Conservation (phyloP, 1,139 yeast genomes). For the Geotrichum citri-aurantii region DNA sequence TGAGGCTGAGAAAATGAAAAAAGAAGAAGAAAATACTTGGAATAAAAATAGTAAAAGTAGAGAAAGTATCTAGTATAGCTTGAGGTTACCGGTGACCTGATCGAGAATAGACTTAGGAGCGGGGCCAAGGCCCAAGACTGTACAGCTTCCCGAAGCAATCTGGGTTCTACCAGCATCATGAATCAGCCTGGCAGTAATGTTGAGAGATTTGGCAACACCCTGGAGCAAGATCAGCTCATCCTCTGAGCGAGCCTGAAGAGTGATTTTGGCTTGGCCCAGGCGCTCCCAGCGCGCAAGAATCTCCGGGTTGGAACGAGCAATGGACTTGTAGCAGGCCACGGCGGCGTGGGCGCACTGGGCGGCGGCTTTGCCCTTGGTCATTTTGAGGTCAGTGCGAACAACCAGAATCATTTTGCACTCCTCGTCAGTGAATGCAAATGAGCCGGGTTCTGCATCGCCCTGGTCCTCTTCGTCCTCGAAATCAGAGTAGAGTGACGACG, state of each 20-base stretch:
- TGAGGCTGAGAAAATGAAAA: too few relatives aligned
- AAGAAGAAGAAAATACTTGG: neutral
- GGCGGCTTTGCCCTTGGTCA: slow-evolving; percentile 95
- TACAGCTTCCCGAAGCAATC: slow-evolving; percentile 89
- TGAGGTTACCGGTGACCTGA: slow-evolving; percentile 71
- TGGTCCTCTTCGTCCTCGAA: slow-evolving; percentile 21
- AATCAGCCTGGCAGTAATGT: slow-evolving; percentile 71
- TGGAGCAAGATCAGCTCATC: slow-evolving; percentile 73
- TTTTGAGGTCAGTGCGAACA: slow-evolving; percentile 80
- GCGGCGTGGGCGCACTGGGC: slow-evolving; percentile 99
- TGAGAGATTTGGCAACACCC: slow-evolving; percentile 75
- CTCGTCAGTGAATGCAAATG: slow-evolving; percentile 46
- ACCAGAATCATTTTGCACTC: slow-evolving; percentile 85
- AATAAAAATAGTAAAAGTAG: neutral
- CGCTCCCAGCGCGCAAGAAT: slow-evolving; percentile 66
- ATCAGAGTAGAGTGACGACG: slow-evolving; percentile 8
- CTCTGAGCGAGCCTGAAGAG: slow-evolving; percentile 65
- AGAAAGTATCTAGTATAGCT: slow-evolving; percentile 49
- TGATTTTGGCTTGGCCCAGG: slow-evolving; percentile 91
- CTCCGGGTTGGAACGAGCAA: slow-evolving; percentile 41
- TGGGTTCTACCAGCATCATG: slow-evolving; percentile 98
- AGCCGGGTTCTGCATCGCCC: slow-evolving; percentile 17
- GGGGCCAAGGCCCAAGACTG: slow-evolving; percentile 93
- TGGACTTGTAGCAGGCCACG: slow-evolving; percentile 72
- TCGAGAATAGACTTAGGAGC: slow-evolving; percentile 85